phyloP scores from a whole-genome alignment of 169 alveolate genomes.

The Besnoitia besnoiti region DNA sequence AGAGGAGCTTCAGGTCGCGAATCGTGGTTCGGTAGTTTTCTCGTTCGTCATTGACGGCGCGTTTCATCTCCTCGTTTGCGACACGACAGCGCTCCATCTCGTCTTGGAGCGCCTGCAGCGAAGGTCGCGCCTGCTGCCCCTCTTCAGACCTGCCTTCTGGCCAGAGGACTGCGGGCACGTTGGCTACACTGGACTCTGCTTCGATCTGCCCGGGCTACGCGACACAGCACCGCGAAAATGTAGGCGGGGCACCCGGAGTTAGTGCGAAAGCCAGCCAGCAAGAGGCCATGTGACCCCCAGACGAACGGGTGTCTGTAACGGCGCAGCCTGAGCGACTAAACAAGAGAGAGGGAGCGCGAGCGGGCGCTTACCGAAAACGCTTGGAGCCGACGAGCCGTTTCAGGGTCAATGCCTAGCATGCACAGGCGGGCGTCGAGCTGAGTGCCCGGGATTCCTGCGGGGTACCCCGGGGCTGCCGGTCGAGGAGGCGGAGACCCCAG shows the following conservation, averaged over 20 bases:
- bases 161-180: neutral
- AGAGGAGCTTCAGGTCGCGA: conserved; percentile 5
- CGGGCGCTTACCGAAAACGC: neutral
- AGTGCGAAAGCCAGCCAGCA: neutral
- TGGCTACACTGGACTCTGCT: neutral
- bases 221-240: neutral
- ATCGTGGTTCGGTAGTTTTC: neutral
- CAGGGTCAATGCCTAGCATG: neutral
- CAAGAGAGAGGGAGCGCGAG: no score
- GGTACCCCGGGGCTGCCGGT: neutral
- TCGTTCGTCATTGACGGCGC: conserved; percentile 24
- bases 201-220: neutral
- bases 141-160: neutral
- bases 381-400: neutral
- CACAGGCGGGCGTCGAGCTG: neutral
- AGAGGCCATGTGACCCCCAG: no score
- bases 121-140: neutral
- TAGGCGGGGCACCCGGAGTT: no score
- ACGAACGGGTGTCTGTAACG: no score
- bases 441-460: no score
- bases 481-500: neutral
- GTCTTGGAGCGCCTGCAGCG: conserved; percentile 22
- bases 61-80: neutral
- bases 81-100: neutral
- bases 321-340: no score